Evolutionary conservation across 805 yeast genomes (phyloP), one percentile per base, ranked within the genome.

Genomic region (Ogataea nakhonphanomensis): DNA sequence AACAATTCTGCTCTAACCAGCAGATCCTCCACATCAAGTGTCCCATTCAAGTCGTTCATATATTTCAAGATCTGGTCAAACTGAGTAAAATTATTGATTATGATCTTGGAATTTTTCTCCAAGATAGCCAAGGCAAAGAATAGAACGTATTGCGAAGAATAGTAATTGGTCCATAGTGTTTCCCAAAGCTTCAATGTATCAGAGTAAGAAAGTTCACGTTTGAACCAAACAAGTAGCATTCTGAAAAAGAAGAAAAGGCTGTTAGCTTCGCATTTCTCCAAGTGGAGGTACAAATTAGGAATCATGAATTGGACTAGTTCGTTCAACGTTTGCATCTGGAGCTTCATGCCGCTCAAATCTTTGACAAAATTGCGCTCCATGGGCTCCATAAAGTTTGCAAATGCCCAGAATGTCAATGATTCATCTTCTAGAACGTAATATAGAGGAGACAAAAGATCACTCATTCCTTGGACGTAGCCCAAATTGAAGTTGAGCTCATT

Each of bases 401-500:
- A 91, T 7, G 89, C 81, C 95, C 96, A 88, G 60, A 93, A 93
- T 5, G 96, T 71, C 17, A 88, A 54, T 0, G 81, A 67, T 50
- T 90, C 96, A 58, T 90, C 95, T 49, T 74, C 73, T 7, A 71
- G 47, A 8, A 70, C 64, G 38, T 73, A 77, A 59, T 88, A 93
- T 3, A 93, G 63, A 0, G 97, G 97, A 0, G 96, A 84, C 26
- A 93, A 66, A 37, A 93, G 67, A 61, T 93, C 99, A 8, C 93
- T 79, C 99, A 93, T 93, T 2, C 99, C 99, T 65, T 93, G 99
- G 13, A 93, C 96, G 56, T 93, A 93, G 1, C 99, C 99, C 50
- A 93, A 64, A 50, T 88, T 83, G 33, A 68, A 70, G 60, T 93
- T 90, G 59, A 81, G 74, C 61, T 85, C 89, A 59, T 93, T 91